A percentile compares a stretch with the other conserved stretches of the same genome.
Conservation (phyloP, 805 yeast genomes). For the Cyberlindnera bimundalis region DNA sequence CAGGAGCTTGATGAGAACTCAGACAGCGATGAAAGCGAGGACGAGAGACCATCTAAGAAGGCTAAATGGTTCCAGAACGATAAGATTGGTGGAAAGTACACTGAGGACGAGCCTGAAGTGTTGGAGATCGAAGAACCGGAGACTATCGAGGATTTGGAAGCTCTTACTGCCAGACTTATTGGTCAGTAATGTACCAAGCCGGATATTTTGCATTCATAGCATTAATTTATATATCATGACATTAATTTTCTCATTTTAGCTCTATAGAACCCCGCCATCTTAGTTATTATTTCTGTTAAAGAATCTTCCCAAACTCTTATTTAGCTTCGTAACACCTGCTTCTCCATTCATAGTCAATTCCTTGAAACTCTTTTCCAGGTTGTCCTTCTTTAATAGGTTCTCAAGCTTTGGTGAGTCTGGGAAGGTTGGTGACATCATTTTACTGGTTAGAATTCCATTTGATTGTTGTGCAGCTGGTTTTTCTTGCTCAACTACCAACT, state of each 20-base stretch:
- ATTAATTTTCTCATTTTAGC: neutral
- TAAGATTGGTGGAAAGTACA: conserved; percentile 29
- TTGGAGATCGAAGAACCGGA: conserved; percentile 85
- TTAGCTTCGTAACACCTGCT: conserved; percentile 57
- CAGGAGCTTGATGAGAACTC: conserved; percentile 29
- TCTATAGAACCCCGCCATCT: neutral
- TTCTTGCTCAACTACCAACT: conserved; percentile 16
- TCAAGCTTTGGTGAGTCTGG: conserved; percentile 28
- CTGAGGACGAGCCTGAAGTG: conserved; percentile 27
- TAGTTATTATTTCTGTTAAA: conserved; percentile 37
- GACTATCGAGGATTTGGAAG: conserved; percentile 91
- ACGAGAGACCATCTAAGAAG: conserved; percentile 30
- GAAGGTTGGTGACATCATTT: conserved; percentile 19
- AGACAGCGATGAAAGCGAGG: conserved; percentile 21
- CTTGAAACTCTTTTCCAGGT: conserved; percentile 34
- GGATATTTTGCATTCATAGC: conserved; percentile 3
- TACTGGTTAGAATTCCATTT: conserved; percentile 11
- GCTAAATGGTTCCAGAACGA: conserved; percentile 38
- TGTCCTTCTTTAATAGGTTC: conserved; percentile 28
- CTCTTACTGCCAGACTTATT: conserved; percentile 56
- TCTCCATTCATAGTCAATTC: conserved; percentile 48
- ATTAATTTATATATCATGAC: conserved; percentile 1
- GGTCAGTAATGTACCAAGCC: no score
- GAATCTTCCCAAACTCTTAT: conserved; percentile 65
- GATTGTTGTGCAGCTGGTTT: conserved; percentile 7